phyloP scores from a whole-genome alignment of 306 rosid species.

The Cicer yamashitae region DNA sequence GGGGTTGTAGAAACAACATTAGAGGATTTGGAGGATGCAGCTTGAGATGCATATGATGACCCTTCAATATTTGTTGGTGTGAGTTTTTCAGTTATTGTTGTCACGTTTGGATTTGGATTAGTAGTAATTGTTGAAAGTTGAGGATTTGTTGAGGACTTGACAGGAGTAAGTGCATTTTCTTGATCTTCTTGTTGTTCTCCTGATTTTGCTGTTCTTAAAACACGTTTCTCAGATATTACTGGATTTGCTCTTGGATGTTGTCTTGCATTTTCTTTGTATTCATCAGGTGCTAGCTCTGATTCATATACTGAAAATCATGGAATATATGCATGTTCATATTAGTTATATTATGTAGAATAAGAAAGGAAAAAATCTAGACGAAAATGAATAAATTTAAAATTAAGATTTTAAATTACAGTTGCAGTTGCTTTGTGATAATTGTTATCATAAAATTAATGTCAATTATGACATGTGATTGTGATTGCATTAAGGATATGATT shows the following conservation, averaged over 20 bases:
- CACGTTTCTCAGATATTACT: slow-evolving; percentile 65
- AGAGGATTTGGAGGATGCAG: slow-evolving; percentile 57
- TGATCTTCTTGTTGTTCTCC: slow-evolving; percentile 31
- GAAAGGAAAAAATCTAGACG: background rate
- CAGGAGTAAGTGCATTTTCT: slow-evolving; percentile 32
- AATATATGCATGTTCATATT: slow-evolving; percentile 1
- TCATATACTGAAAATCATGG: slow-evolving; percentile 69
- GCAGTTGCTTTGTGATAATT: background rate
- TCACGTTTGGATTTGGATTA: slow-evolving; percentile 12
- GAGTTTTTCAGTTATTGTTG: slow-evolving; percentile 44
- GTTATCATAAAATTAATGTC: background rate
- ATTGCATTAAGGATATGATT: too few relatives aligned
- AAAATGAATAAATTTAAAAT: background rate
- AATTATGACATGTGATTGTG: background rate
- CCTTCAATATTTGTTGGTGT: slow-evolving; percentile 49
- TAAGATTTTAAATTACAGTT: background rate
- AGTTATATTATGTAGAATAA: background rate
- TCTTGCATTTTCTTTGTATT: slow-evolving; percentile 69
- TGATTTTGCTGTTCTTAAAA: slow-evolving; percentile 45
- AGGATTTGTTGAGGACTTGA: slow-evolving; percentile 32
- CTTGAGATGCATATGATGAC: slow-evolving; percentile 49
- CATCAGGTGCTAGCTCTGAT: slow-evolving; percentile 83
- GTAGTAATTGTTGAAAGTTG: slow-evolving; percentile 17
- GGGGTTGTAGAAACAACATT: slow-evolving; percentile 42
- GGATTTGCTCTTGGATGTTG: slow-evolving; percentile 76